Evolutionary conservation across 2,329 filamentous ascomycete species (phyloP).

Genomic region (Verticillium longisporum): DNA sequence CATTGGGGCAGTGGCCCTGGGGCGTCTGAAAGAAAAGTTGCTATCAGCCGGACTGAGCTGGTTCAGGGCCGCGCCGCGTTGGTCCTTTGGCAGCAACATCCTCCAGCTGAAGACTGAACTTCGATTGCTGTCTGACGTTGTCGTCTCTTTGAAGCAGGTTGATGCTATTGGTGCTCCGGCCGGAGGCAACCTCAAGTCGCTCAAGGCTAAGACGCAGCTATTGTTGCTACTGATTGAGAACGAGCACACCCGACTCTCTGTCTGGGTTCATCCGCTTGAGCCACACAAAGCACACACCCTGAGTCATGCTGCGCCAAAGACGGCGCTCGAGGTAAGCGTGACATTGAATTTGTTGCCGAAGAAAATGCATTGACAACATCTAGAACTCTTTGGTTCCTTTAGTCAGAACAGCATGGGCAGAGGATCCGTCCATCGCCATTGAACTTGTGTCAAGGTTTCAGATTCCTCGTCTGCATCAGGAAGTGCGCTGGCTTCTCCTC

Average conservation of each 20-base stretch:
- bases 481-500: constrained; percentile 73
- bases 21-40: constrained; percentile 83
- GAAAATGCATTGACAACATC: neutral
- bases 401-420: constrained; percentile 77
- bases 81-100: constrained; percentile 93
- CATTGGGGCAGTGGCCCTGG: constrained; percentile 57
- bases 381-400: constrained; percentile 54
- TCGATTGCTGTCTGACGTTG: constrained; percentile 70
- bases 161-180: constrained; percentile 49
- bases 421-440: constrained; percentile 80
- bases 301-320: constrained; percentile 7
- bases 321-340: constrained; percentile 26
- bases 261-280: constrained; percentile 80
- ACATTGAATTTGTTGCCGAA: no score
- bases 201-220: constrained; percentile 78
- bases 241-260: constrained; percentile 73
- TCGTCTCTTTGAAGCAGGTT: constrained; percentile 57
- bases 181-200: constrained; percentile 51
- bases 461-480: constrained; percentile 62
- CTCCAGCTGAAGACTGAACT: constrained; percentile 92
- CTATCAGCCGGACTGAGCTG: constrained; percentile 80
- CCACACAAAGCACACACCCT: constrained; percentile 26
- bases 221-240: constrained; percentile 73
- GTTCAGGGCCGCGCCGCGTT: constrained; percentile 78
- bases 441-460: constrained; percentile 76